phyloP scores from a whole-genome alignment of 2,329 filamentous ascomycete species.

The Hirsutella rhossiliensis region DNA sequence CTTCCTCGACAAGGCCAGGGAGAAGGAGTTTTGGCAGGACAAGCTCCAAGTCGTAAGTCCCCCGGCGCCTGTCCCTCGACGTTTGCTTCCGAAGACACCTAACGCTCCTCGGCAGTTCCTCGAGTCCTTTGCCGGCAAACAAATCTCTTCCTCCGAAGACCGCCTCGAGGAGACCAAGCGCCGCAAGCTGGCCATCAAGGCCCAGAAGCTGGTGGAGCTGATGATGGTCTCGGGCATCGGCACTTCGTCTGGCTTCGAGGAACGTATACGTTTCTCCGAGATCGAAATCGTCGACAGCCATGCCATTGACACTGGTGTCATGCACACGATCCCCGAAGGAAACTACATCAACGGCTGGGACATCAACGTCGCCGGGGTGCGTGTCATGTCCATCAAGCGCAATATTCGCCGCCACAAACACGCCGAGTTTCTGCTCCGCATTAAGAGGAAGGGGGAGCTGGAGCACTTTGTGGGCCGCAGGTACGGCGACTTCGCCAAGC shows the following conservation, averaged over 20 bases:
- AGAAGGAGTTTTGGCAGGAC: slow-evolving; percentile 99
- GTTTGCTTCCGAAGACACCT: neutral
- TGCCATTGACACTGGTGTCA: slow-evolving; percentile 80
- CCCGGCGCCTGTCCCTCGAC: neutral
- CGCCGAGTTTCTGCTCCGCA: slow-evolving; percentile 82
- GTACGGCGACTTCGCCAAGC: slow-evolving; percentile 75
- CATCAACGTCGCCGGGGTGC: slow-evolving; percentile 84
- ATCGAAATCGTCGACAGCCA: slow-evolving; percentile 92
- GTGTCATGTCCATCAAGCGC: slow-evolving; percentile 68
- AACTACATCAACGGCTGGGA: slow-evolving; percentile 95
- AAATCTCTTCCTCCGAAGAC: slow-evolving; percentile 94
- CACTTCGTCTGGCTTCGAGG: slow-evolving; percentile 93
- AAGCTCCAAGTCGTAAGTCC: slow-evolving; percentile 78
- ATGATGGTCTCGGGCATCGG: slow-evolving; percentile 99
- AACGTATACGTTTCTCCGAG: slow-evolving; percentile 91
- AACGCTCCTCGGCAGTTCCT: slow-evolving; percentile 52
- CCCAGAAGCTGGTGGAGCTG: slow-evolving; percentile 88
- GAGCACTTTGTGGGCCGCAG: slow-evolving; percentile 73
- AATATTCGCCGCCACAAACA: slow-evolving; percentile 86
- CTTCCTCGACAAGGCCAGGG: slow-evolving; percentile 88
- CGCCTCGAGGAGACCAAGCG: slow-evolving; percentile 92
- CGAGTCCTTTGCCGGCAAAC: slow-evolving; percentile 92
- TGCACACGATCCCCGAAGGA: slow-evolving; percentile 80
- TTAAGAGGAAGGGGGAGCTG: slow-evolving; percentile 63
- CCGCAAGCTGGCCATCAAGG: slow-evolving; percentile 82